Base-by-base conservation (phyloP, 2,329 filamentous ascomycete species). In the Pseudogymnoascus sp. region DNA sequence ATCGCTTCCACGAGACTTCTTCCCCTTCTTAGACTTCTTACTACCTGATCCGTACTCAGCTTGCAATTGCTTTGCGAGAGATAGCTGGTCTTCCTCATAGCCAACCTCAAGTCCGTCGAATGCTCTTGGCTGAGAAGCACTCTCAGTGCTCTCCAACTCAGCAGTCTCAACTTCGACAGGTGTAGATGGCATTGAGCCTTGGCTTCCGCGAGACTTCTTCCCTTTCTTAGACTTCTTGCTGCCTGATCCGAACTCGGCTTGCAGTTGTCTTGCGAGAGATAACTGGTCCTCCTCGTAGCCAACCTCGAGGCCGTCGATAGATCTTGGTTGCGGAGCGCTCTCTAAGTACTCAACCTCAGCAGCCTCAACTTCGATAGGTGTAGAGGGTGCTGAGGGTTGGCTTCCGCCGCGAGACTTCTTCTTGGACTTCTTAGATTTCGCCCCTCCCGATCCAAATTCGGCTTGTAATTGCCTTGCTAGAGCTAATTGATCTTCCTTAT, bases 351-450 rank as follows among this genome's bases (percentile, higher is more conserved):
- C 38, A 23, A 40, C 62, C 37, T 33, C 35, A 25, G 37, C 23
- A 44, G 16, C 14, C 28, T 33, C 40, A 21, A 44, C 37, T 4
- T 62, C 60, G 14, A 33, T 10, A 18, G 50, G 50, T 16, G 60
- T 44, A 11, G 63, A 60, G 4, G 35, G 35, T 21, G n/a, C 59
- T 6, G 59, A 42, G 21, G 59, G 33, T 42, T 60, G 35, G 21
- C 35, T 40, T 25, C 33, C 59, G n/a, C 33, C 38, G 8, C 38
- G 35, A 42, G 60, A 65, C 70, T 79, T 78, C 70, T 79, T 80
- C 70, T 79, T 80, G 7, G 72, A 66, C 64, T 72, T 69, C 40
- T 66, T 66, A 38, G 67, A 60, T 50, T 66, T 67, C 25, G 21
- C 37, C 65, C 63, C 64, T 28, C 28, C 37, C 18, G 37, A 53